Conservation (phyloP, 1,284 basidiomycete genomes). For the Apiotrichum sp. region DNA sequence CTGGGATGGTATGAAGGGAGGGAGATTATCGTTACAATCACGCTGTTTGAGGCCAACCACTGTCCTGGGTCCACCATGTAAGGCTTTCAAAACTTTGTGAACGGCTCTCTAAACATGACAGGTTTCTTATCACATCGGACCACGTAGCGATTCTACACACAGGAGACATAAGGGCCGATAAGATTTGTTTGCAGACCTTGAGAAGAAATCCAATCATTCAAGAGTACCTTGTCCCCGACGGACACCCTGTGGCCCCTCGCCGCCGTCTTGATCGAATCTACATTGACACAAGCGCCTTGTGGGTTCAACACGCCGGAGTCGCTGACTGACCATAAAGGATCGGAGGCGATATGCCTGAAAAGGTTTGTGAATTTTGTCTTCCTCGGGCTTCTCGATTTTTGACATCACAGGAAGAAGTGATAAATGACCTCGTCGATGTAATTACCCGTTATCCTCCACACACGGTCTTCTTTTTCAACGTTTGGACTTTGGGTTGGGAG, state of each 20-base stretch:
- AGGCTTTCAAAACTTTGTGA: slow-evolving; percentile 23
- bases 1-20: slow-evolving; percentile 51
- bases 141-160: slow-evolving; percentile 76
- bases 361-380: slow-evolving; percentile 50
- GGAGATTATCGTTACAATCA: slow-evolving; percentile 58
- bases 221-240: slow-evolving; percentile 55
- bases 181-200: slow-evolving; percentile 64
- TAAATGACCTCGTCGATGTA: background rate
- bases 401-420: background rate
- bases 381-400: background rate
- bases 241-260: background rate
- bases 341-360: slow-evolving; percentile 57
- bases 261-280: slow-evolving; percentile 66
- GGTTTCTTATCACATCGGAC: slow-evolving; percentile 77
- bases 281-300: slow-evolving; percentile 61
- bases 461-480: slow-evolving; percentile 77
- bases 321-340: background rate
- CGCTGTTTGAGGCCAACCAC: slow-evolving; percentile 85
- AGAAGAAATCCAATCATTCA: slow-evolving; percentile 62
- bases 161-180: slow-evolving; percentile 83
- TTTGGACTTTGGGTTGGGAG: slow-evolving; percentile 92
- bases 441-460: slow-evolving; percentile 52
- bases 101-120: slow-evolving; percentile 33
- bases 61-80: slow-evolving; percentile 90
- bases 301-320: slow-evolving; percentile 11